Evolutionary conservation across 495 filamentous ascomycete species (phyloP).

Genomic region (Parmelia sp.): DNA sequence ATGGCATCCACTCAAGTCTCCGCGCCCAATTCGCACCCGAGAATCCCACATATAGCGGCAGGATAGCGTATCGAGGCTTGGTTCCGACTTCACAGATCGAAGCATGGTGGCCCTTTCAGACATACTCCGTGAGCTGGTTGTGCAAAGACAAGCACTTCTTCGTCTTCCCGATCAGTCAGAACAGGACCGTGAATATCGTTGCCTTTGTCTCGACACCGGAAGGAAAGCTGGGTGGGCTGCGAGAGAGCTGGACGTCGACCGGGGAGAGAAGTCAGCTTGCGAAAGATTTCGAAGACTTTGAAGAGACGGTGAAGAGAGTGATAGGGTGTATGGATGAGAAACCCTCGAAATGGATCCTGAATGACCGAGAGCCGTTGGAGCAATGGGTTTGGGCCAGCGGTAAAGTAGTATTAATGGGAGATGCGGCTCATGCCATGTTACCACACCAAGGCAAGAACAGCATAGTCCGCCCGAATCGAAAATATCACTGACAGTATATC

Average conservation of each 20-base stretch:
- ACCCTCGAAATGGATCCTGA: conserved; percentile 38
- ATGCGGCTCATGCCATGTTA: conserved; percentile 43
- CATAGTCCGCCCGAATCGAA: background rate
- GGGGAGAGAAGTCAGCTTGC: conserved; percentile 33
- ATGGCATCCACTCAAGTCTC: conserved; percentile 56
- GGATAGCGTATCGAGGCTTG: conserved; percentile 30
- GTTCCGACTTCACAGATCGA: conserved; percentile 15
- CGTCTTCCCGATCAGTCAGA: conserved; percentile 29
- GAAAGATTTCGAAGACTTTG: conserved; percentile 33
- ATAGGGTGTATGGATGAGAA: conserved; percentile 22
- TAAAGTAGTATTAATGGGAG: conserved; percentile 37
- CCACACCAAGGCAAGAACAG: conserved; percentile 32
- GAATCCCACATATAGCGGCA: conserved; percentile 17
- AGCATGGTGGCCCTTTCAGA: conserved; percentile 29
- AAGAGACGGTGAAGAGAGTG: conserved; percentile 26
- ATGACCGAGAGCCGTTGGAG: conserved; percentile 35
- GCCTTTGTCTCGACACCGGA: conserved; percentile 25
- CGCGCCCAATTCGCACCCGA: conserved; percentile 37
- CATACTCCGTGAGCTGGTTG: conserved; percentile 28
- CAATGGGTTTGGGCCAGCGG: conserved; percentile 34
- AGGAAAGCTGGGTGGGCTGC: conserved; percentile 23
- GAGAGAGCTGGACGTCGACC: conserved; percentile 35
- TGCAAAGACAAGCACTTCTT: conserved; percentile 27
- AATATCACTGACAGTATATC: conserved; percentile 7
- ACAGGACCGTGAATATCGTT: conserved; percentile 29